A percentile compares a stretch with the other conserved stretches of the same genome.
phyloP scores from a whole-genome alignment of 768 basidiomycete genomes.

The Lyophyllum atratum region DNA sequence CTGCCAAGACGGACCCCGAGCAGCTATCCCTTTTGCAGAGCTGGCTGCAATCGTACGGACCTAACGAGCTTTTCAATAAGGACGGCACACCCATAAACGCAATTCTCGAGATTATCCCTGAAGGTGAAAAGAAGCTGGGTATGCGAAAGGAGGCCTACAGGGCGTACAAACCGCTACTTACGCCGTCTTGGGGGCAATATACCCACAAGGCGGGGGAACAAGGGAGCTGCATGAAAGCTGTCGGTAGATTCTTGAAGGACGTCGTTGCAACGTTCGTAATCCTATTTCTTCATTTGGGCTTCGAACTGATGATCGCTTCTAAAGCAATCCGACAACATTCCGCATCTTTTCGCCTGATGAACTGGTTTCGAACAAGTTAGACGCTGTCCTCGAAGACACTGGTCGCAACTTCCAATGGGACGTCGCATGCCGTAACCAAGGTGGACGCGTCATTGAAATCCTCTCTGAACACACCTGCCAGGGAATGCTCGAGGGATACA shows the following conservation, averaged over 20 bases:
- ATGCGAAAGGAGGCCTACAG: conserved; percentile 69
- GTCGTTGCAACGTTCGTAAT: conserved; percentile 53
- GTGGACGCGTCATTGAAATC: conserved; percentile 87
- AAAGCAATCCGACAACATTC: conserved; percentile 74
- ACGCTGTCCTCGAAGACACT: conserved; percentile 69
- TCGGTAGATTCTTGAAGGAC: conserved; percentile 57
- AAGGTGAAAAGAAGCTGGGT: conserved; percentile 64
- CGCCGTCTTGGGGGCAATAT: conserved; percentile 66
- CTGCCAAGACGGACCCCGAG: conserved; percentile 60
- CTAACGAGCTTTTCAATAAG: conserved; percentile 63
- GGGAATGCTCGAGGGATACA: conserved; percentile 92
- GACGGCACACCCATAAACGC: conserved; percentile 54
- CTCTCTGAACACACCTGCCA: conserved; percentile 88
- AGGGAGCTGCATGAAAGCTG: conserved; percentile 76
- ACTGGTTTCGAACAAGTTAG: conserved; percentile 85
- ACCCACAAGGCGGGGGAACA: conserved; percentile 55
- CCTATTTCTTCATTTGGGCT: neutral
- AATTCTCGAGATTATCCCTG: conserved; percentile 63
- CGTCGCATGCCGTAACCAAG: conserved; percentile 57
- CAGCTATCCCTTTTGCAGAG: conserved; percentile 64
- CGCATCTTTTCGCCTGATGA: conserved; percentile 93
- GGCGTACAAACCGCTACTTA: conserved; percentile 57
- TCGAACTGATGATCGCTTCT: neutral
- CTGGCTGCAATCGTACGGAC: conserved; percentile 77
- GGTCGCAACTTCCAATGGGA: conserved; percentile 90